Percentiles rank a stretch among this genome's conserved stretches.
These are phyloP conservation scores for Sarocladium strictum DNA, from an alignment of 2,329 filamentous ascomycete genomes.

Conservation along the genomic window DNA sequence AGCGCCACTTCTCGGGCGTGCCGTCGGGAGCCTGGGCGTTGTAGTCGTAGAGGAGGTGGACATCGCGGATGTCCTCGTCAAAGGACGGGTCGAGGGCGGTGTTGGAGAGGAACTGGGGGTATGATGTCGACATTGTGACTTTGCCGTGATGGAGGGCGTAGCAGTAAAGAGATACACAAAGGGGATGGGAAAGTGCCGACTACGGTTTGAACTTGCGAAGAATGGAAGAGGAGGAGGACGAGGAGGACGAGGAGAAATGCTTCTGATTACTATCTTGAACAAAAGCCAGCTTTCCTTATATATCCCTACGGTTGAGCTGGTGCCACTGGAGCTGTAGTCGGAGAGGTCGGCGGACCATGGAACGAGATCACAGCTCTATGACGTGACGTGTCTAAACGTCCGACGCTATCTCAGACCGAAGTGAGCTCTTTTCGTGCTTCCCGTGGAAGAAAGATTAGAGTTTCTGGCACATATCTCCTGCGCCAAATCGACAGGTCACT, in stretches of 20 bases:
- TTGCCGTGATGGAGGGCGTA: too few relatives aligned
- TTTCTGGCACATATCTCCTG: too few relatives aligned
- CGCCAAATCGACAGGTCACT: too few relatives aligned
- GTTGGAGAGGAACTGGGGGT: conserved; percentile 4
- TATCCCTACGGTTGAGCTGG: too few relatives aligned
- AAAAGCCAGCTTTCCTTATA: too few relatives aligned
- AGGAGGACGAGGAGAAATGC: neutral
- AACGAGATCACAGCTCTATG: too few relatives aligned
- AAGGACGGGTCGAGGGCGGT: conserved; percentile 25
- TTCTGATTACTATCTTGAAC: neutral
- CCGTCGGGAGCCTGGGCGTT: conserved; percentile 39
- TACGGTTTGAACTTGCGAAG: neutral
- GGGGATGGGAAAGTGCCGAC: too few relatives aligned
- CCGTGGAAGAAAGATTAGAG: too few relatives aligned
- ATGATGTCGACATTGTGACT: conserved; percentile 9
- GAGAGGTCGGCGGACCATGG: neutral
- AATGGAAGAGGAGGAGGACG: neutral
- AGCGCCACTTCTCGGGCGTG: conserved; percentile 52
- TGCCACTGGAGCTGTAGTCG: neutral
- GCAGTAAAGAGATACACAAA: too few relatives aligned
- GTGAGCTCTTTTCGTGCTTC: too few relatives aligned
- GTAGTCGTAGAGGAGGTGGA: conserved; percentile 53
- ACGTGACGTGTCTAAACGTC: too few relatives aligned
- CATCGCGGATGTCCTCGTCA: conserved; percentile 44
- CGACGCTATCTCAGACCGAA: too few relatives aligned